Conservation (phyloP, 495 filamentous ascomycete genomes). For the Neurospora sp. region DNA sequence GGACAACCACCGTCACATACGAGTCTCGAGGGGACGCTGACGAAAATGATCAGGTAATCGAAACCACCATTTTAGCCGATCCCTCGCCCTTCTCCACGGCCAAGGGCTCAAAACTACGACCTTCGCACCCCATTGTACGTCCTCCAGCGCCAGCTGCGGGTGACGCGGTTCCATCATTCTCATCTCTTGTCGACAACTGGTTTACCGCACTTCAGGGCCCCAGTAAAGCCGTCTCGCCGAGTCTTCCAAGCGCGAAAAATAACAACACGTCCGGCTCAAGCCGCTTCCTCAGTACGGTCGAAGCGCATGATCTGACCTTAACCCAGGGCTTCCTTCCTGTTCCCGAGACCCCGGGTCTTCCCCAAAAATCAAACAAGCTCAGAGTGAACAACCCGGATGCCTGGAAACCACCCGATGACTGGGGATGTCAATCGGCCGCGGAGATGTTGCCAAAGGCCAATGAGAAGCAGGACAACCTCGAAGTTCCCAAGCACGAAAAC, state of each 20-base stretch:
- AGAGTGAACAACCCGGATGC: constrained; percentile 21
- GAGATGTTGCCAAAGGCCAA: not conserved
- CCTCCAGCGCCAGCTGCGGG: not conserved
- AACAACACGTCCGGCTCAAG: not conserved
- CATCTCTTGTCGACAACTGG: constrained; percentile 9
- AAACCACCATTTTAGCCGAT: constrained; percentile 29
- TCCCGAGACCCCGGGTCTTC: not conserved
- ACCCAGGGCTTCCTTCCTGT: not conserved
- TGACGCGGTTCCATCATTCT: constrained; percentile 1
- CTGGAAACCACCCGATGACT: constrained; percentile 25
- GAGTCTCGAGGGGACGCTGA: constrained; percentile 22
- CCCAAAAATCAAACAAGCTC: constrained; percentile 1
- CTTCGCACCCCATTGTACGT: constrained; percentile 14
- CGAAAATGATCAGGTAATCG: constrained; percentile 17
- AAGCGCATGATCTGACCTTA: not conserved
- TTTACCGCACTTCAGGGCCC: constrained; percentile 5
- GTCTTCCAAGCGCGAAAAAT: not conserved
- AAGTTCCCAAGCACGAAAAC: not conserved
- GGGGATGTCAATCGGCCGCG: constrained; percentile 10
- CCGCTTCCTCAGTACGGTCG: not conserved
- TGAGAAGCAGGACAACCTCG: not conserved
- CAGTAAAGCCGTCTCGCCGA: not conserved
- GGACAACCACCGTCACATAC: constrained; percentile 23
- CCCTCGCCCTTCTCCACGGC: constrained; percentile 11
- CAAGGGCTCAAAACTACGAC: constrained; percentile 3